Percentiles rank a stretch among this genome's conserved stretches.
Conservation (phyloP, 164 flowering plant genomes). For the Nymphaea thermarum region DNA sequence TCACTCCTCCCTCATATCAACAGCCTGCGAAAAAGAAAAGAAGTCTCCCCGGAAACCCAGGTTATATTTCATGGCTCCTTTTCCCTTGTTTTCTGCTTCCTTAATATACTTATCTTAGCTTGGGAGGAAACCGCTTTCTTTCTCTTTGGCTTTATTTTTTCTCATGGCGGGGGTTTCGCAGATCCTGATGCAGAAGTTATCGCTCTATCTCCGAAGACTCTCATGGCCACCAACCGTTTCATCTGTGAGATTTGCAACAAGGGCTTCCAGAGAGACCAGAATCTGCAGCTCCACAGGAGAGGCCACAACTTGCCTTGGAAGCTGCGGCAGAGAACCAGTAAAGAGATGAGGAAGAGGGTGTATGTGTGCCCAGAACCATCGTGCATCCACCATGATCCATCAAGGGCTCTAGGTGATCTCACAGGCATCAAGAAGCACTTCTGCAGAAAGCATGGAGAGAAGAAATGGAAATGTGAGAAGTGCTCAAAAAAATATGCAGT, state of each 20-base stretch:
- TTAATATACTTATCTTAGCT: neutral
- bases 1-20: conserved; percentile 10
- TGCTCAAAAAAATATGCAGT: conserved; percentile 89
- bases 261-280: conserved; percentile 95
- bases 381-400: conserved; percentile 76
- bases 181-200: conserved; percentile 95
- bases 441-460: conserved; percentile 85
- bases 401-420: conserved; percentile 94
- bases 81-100: neutral
- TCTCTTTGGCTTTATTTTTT: neutral
- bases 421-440: conserved; percentile 96
- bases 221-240: conserved; percentile 77
- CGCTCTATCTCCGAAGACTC: conserved; percentile 72
- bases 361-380: conserved; percentile 79
- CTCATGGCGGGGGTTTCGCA: conserved; percentile 10
- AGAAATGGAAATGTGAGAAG: conserved; percentile 81
- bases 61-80: conserved; percentile 14
- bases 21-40: conserved; percentile 66
- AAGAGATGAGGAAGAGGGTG: conserved; percentile 39
- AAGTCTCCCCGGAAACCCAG: conserved; percentile 88
- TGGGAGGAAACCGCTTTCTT: neutral
- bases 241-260: conserved; percentile 94
- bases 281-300: conserved; percentile 87
- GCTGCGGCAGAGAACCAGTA: conserved; percentile 60
- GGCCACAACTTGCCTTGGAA: conserved; percentile 98